Base-by-base conservation (phyloP, 2,329 filamentous ascomycete genomes). In the Sphaerostilbella broomeana region DNA sequence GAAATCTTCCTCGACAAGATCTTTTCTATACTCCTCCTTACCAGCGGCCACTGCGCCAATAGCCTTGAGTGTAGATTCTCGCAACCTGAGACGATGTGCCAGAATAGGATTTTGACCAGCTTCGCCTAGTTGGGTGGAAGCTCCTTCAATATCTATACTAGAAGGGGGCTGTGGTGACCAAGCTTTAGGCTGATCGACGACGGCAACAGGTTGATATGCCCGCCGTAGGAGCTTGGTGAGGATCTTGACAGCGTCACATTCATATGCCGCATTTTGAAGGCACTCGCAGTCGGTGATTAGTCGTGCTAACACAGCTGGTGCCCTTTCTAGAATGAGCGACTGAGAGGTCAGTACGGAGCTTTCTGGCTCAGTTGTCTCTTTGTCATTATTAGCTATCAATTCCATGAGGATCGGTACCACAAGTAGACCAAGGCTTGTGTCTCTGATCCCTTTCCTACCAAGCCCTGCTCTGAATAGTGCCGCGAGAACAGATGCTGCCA, bases 21-120 rank as follows among this genome's bases (percentile, higher is more conserved):
- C 73, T 55, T 94, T 94, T 29, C 89, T 75, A 54, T 90, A 86
- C 17, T 84, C 78, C 50, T 97, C 88, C 52, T 88, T 87, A 51
- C 83, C 82, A 3, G 85, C 78, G 2, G 85, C 79, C 35, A 97
- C 68, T 3, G 87, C 83, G n/a, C 85, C 85, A 40, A 97, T 67
- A 2, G 87, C 88, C 53, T 81, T 81, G 13, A 97, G 64, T 2
- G 81, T 76, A 35, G 77, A 81, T 59, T 90, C 84, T 38, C 92
- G 78, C 48, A 88, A 75, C 50, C 73, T 81, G 60, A 89, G 80
- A 17, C 81, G 78, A 59, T 94, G 86, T 48, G 60, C 77, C 54
- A 70, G 73, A 51, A 62, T 59, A 2, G 76, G 70, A 18, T 79
- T 69, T 42, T 80, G 71, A 4, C 83, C 81, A n/a, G 66, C 62